These are phyloP conservation scores for Microthyrium microscopicum DNA, from an alignment of 2,329 filamentous ascomycete species.

Conservation along the genomic window DNA sequence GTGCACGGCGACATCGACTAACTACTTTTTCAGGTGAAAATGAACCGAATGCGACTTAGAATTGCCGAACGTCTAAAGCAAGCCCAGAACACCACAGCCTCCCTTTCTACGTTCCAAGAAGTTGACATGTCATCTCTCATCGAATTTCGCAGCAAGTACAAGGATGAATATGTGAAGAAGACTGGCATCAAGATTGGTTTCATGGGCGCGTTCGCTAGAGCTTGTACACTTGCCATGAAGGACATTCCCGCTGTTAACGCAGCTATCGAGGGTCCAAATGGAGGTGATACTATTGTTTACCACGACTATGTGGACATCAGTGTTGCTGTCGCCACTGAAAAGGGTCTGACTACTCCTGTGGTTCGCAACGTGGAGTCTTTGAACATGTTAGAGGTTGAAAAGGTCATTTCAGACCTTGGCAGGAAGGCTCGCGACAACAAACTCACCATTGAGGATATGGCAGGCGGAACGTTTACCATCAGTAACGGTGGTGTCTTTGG, in stretches of 20 bases:
- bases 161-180: slow-evolving; percentile 91
- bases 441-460: slow-evolving; percentile 98
- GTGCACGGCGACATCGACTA: neutral
- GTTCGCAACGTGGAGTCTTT: slow-evolving; percentile 83
- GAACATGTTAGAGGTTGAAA: slow-evolving; percentile 80
- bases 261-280: slow-evolving; percentile 87
- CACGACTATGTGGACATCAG: slow-evolving; percentile 96
- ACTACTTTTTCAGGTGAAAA: slow-evolving; percentile 60
- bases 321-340: slow-evolving; percentile 92
- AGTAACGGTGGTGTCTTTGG: slow-evolving; percentile 95
- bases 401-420: slow-evolving; percentile 79
- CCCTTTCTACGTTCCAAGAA: slow-evolving; percentile 96
- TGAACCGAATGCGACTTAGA: slow-evolving; percentile 97
- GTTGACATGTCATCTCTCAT: slow-evolving; percentile 97
- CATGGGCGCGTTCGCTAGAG: slow-evolving; percentile 94
- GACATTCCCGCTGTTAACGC: slow-evolving; percentile 92
- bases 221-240: slow-evolving; percentile 79
- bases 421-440: slow-evolving; percentile 97
- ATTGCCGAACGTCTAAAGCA: slow-evolving; percentile 98
- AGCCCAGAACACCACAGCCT: slow-evolving; percentile 95
- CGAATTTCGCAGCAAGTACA: slow-evolving; percentile 94
- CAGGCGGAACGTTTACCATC: slow-evolving; percentile 94
- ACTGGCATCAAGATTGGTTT: slow-evolving; percentile 97
- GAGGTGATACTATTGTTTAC: slow-evolving; percentile 95
- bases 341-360: slow-evolving; percentile 90